Evolutionary conservation across 352 stramenopile genomes (phyloP).

Genomic region (Pythium rhizo-oryzae): DNA sequence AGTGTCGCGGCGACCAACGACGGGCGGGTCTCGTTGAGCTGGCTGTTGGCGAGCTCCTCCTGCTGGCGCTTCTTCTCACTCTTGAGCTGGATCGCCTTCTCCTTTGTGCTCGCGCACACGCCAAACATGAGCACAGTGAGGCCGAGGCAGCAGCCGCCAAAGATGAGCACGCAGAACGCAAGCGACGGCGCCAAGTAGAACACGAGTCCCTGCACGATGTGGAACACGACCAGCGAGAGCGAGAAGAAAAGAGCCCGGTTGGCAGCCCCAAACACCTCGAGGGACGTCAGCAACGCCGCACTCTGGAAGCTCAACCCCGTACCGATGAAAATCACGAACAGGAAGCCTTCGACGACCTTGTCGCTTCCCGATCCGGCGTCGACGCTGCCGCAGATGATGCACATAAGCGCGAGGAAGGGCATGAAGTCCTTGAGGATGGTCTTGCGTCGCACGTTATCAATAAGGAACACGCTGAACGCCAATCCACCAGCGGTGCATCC

Average conservation of each 20-base stretch:
- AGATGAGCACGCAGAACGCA: conserved; percentile 55
- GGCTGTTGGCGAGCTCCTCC: conserved; percentile 27
- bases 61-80: conserved; percentile 77
- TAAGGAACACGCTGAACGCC: conserved; percentile 74
- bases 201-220: conserved; percentile 55
- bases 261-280: conserved; percentile 83
- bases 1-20: conserved; percentile 29
- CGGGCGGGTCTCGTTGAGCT: conserved; percentile 16
- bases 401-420: conserved; percentile 67
- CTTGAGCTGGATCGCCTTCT: conserved; percentile 86
- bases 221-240: conserved; percentile 70
- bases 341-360: conserved; percentile 46
- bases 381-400: conserved; percentile 61
- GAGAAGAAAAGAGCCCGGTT: conserved; percentile 69
- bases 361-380: conserved; percentile 40
- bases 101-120: conserved; percentile 79
- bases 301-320: conserved; percentile 73
- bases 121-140: conserved; percentile 74
- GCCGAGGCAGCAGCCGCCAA: conserved; percentile 40
- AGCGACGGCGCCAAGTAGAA: conserved; percentile 69
- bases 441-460: conserved; percentile 87
- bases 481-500: conserved; percentile 53
- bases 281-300: conserved; percentile 67
- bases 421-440: conserved; percentile 90
- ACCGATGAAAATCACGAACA: conserved; percentile 69